A percentile compares a stretch with the other conserved stretches of the same genome.
Evolutionary conservation across 2,329 filamentous ascomycete species (phyloP).

Genomic region (Lachnellula subtilissima): DNA sequence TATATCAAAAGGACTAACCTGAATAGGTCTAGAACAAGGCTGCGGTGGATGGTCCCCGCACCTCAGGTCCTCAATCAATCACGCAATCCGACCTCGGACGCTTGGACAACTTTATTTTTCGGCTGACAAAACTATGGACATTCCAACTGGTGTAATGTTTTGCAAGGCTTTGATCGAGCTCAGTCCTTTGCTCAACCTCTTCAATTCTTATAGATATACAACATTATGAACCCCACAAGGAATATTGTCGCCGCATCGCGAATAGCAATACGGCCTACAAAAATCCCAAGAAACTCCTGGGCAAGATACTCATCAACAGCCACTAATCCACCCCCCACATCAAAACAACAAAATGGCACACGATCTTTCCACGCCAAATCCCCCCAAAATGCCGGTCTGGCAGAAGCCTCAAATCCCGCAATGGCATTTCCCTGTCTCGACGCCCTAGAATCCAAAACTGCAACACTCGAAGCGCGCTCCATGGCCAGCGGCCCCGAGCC

Average conservation of each 20-base stretch:
- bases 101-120: no score
- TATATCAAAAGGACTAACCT: background rate
- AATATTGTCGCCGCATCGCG: slow-evolving; percentile 19
- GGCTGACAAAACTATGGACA: background rate
- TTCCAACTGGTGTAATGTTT: background rate
- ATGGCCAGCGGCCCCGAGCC: slow-evolving; percentile 80
- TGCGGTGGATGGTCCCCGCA: background rate
- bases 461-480: slow-evolving; percentile 63
- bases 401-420: slow-evolving; percentile 67
- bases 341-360: slow-evolving; percentile 11
- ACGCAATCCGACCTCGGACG: no score
- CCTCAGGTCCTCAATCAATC: no score
- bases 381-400: slow-evolving; percentile 14
- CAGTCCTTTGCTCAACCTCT: background rate
- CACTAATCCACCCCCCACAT: slow-evolving; percentile 3
- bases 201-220: background rate
- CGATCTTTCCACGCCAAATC: slow-evolving; percentile 22
- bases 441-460: slow-evolving; percentile 72
- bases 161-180: background rate
- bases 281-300: slow-evolving; percentile 12
- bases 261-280: slow-evolving; percentile 14
- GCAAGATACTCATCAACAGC: slow-evolving; percentile 14
- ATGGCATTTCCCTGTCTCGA: slow-evolving; percentile 90
- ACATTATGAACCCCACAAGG: slow-evolving; percentile 24
- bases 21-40: background rate